Evolutionary conservation across 495 filamentous ascomycete species (phyloP).

Genomic region (Pyronema omphalodes): DNA sequence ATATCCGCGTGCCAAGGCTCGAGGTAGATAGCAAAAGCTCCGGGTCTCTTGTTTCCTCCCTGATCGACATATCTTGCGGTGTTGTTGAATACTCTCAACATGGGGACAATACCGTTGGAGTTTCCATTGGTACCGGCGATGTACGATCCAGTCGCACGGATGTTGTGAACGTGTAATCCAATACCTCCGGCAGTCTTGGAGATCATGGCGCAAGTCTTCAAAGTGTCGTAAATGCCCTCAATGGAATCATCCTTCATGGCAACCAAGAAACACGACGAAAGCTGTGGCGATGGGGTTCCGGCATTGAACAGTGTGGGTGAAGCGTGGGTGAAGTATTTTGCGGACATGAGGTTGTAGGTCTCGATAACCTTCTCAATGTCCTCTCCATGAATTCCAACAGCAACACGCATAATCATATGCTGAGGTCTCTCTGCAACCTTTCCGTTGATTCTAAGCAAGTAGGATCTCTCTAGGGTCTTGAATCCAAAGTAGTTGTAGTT

Average conservation of each 20-base stretch:
- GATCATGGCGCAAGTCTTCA: slow-evolving; percentile 99
- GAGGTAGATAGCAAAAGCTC: slow-evolving; percentile 97
- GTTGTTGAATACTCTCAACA: slow-evolving; percentile 98
- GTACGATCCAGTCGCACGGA: slow-evolving; percentile 91
- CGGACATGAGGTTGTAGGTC: slow-evolving; percentile 96
- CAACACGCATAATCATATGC: slow-evolving; percentile 98
- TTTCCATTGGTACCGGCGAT: slow-evolving; percentile 94
- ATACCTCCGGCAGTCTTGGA: slow-evolving; percentile 98
- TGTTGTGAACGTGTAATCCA: slow-evolving; percentile 85
- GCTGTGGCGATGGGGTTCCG: slow-evolving; percentile 78
- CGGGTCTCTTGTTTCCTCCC: slow-evolving; percentile 96
- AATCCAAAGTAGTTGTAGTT: slow-evolving; percentile 99
- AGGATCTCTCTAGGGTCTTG: slow-evolving; percentile 96
- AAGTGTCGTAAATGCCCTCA: slow-evolving; percentile 95
- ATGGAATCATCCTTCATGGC: slow-evolving; percentile 99
- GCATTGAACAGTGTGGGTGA: slow-evolving; percentile 97
- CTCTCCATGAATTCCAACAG: slow-evolving; percentile 88
- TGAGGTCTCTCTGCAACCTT: slow-evolving; percentile 92
- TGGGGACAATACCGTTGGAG: slow-evolving; percentile 91
- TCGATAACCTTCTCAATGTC: slow-evolving; percentile 86
- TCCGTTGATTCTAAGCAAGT: slow-evolving; percentile 78
- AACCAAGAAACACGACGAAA: slow-evolving; percentile 93
- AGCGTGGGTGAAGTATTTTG: slow-evolving; percentile 93
- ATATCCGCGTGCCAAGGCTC: slow-evolving; percentile 98
- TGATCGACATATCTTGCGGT: slow-evolving; percentile 97